These are phyloP conservation scores for Pseudonitzschia multiseries DNA, from an alignment of 108 stramenopile genomes.

Conservation along the genomic window DNA sequence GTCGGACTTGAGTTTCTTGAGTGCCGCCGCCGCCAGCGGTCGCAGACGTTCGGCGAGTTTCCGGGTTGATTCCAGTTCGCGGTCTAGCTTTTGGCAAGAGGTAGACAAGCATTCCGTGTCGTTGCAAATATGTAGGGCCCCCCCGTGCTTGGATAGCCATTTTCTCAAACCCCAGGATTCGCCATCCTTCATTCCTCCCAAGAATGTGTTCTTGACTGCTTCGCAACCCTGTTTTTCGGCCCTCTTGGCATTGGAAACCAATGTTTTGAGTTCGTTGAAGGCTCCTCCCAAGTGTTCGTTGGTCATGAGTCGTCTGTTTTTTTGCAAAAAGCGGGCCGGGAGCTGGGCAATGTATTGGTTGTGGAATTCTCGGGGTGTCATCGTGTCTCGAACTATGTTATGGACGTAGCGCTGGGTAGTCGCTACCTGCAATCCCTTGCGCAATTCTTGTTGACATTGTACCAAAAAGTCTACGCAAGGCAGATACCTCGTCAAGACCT, in stretches of 20 bases:
- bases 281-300: slow-evolving; percentile 46
- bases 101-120: slow-evolving; percentile 74
- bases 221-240: slow-evolving; percentile 64
- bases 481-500: slow-evolving; percentile 71
- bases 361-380: slow-evolving; percentile 74
- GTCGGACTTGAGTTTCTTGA: slow-evolving; percentile 66
- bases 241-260: slow-evolving; percentile 51
- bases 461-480: slow-evolving; percentile 90
- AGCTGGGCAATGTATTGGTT: slow-evolving; percentile 58
- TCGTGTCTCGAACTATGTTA: slow-evolving; percentile 35
- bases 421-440: slow-evolving; percentile 68
- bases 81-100: slow-evolving; percentile 57
- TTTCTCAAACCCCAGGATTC: slow-evolving; percentile 89
- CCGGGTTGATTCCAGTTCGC: slow-evolving; percentile 45
- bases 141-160: slow-evolving; percentile 82
- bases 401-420: slow-evolving; percentile 36
- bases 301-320: slow-evolving; percentile 62
- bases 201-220: slow-evolving; percentile 78
- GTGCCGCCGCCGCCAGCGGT: slow-evolving; percentile 61
- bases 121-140: slow-evolving; percentile 78
- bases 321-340: slow-evolving; percentile 59
- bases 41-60: slow-evolving; percentile 63
- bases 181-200: slow-evolving; percentile 89
- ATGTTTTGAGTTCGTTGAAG: slow-evolving; percentile 46
- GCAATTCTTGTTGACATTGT: slow-evolving; percentile 82